These are phyloP conservation scores for Acer negundo DNA, from an alignment of 345 rosid species.

Conservation along the genomic window DNA sequence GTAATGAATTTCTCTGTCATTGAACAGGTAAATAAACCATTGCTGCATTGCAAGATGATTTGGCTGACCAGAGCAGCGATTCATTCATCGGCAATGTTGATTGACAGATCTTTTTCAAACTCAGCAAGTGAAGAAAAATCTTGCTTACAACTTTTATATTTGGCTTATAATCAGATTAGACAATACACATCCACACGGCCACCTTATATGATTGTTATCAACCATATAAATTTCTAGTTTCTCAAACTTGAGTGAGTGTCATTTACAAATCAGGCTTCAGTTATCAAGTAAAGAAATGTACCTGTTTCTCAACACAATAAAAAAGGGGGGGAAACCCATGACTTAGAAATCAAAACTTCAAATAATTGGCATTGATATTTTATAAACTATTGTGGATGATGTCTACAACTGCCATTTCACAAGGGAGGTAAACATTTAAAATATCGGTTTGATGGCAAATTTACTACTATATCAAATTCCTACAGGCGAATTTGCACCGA, in stretches of 20 bases:
- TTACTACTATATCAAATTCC: slow-evolving; percentile 1
- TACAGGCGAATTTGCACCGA: neutral
- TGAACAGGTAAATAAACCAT: slow-evolving; percentile 28
- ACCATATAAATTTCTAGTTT: too few species aligned
- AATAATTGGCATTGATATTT: neutral
- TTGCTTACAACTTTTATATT: neutral
- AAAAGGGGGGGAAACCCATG: neutral
- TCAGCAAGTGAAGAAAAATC: neutral
- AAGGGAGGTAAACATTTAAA: neutral
- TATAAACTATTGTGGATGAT: neutral
- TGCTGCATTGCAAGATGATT: neutral
- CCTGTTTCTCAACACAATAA: neutral
- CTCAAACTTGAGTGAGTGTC: too few species aligned
- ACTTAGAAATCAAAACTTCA: neutral
- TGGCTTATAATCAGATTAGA: neutral
- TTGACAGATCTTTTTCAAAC: neutral
- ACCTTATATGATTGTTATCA: neutral
- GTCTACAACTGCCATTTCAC: slow-evolving; percentile 12
- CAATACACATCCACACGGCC: neutral
- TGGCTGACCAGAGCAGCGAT: neutral
- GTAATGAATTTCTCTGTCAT: neutral
- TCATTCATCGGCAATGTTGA: neutral
- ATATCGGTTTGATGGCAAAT: neutral
- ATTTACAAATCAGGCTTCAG: too few species aligned
- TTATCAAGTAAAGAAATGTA: too few species aligned